A percentile compares a stretch with the other conserved stretches of the same genome.
Evolutionary conservation across 768 basidiomycete species (phyloP).

Genomic region (Mycena venus): DNA sequence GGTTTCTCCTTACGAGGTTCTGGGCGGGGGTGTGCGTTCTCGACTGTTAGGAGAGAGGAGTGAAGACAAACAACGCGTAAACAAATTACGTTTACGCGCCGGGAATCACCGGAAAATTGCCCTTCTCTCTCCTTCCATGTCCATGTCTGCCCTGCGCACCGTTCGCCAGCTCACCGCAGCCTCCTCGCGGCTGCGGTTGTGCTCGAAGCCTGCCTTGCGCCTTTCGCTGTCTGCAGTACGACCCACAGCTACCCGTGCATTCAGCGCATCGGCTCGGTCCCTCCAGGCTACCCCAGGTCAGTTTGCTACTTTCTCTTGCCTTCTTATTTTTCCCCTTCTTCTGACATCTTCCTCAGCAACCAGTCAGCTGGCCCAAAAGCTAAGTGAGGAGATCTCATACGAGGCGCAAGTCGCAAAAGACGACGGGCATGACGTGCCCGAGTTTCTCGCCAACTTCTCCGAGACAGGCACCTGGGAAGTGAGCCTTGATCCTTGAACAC

Average conservation of each 20-base stretch:
- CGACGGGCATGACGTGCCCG: slow-evolving; percentile 63
- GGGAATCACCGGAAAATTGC: slow-evolving; percentile 4
- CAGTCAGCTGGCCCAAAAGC: slow-evolving; percentile 77
- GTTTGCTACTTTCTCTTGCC: neutral
- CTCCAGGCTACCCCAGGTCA: neutral
- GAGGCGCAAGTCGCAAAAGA: slow-evolving; percentile 68
- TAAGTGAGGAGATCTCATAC: slow-evolving; percentile 87
- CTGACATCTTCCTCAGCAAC: slow-evolving; percentile 54
- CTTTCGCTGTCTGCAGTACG: neutral
- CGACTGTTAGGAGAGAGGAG: no score
- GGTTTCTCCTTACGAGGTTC: no score
- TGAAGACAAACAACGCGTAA: slow-evolving; percentile 15
- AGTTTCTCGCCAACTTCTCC: slow-evolving; percentile 84
- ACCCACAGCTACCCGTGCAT: neutral
- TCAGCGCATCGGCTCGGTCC: neutral
- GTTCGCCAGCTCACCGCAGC: neutral
- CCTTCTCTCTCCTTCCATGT: neutral
- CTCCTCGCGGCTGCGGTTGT: neutral
- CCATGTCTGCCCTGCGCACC: slow-evolving; percentile 16
- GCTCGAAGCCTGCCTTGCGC: neutral
- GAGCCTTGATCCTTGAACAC: slow-evolving; percentile 38
- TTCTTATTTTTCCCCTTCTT: neutral
- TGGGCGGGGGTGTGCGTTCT: no score
- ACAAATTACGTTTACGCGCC: slow-evolving; percentile 1
- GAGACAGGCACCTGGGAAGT: slow-evolving; percentile 85